A percentile compares a stretch with the other conserved stretches of the same genome.
Evolutionary conservation across 2,329 filamentous ascomycete species (phyloP).

Genomic region (Ascochyta fabae): DNA sequence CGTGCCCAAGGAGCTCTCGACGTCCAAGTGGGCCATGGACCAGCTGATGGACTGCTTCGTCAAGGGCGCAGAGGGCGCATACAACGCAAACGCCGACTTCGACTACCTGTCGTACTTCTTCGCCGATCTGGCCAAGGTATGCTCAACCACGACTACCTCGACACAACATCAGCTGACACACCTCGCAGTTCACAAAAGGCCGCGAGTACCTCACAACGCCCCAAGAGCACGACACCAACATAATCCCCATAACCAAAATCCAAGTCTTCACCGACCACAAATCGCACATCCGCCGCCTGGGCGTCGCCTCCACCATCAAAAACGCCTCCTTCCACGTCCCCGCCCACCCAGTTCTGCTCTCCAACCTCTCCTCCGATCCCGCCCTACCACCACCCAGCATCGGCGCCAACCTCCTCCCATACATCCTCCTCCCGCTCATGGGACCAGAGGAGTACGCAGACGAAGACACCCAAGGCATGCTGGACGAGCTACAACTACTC

Average conservation of each 20-base stretch:
- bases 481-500: slow-evolving; percentile 87
- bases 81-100: slow-evolving; percentile 85
- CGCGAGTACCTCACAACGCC: slow-evolving; percentile 75
- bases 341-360: slow-evolving; percentile 73
- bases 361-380: slow-evolving; percentile 42
- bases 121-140: slow-evolving; percentile 78
- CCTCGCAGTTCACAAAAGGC: slow-evolving; percentile 71
- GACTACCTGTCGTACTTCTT: slow-evolving; percentile 96
- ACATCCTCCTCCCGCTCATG: slow-evolving; percentile 85
- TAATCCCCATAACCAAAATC: slow-evolving; percentile 91
- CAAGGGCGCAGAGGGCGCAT: slow-evolving; percentile 80
- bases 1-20: slow-evolving; percentile 72
- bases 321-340: slow-evolving; percentile 86
- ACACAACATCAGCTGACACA: background rate
- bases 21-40: slow-evolving; percentile 77
- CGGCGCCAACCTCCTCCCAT: slow-evolving; percentile 82
- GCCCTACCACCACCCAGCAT: slow-evolving; percentile 58
- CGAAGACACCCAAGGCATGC: slow-evolving; percentile 85
- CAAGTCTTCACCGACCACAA: slow-evolving; percentile 93
- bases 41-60: slow-evolving; percentile 96
- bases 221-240: slow-evolving; percentile 74
- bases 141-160: background rate
- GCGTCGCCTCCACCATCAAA: slow-evolving; percentile 96
- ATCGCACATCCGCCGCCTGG: slow-evolving; percentile 81
- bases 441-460: slow-evolving; percentile 87